Evolutionary conservation across 352 stramenopile genomes (phyloP).

Genomic region (Pythium phragmitis): DNA sequence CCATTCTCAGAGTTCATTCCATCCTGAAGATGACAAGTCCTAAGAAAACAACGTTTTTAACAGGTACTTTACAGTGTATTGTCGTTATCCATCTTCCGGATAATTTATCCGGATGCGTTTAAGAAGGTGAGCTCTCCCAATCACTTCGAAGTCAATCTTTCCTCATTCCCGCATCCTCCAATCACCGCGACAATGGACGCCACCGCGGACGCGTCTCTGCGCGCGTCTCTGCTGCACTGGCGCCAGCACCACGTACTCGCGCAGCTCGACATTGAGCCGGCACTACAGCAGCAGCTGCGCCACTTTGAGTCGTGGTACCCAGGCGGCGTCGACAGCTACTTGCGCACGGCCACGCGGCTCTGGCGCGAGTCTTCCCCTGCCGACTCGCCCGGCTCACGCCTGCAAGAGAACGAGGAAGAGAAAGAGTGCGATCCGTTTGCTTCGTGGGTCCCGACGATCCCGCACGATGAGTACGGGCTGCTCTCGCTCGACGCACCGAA

Average conservation of each 20-base stretch:
- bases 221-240: conserved; percentile 29
- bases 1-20: neutral
- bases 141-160: neutral
- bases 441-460: conserved; percentile 49
- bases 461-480: conserved; percentile 27
- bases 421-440: conserved; percentile 13
- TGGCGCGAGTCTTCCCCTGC: conserved; percentile 22
- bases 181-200: neutral
- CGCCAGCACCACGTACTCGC: conserved; percentile 44
- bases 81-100: neutral
- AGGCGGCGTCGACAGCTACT: conserved; percentile 54
- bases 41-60: neutral
- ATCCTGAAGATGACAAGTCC: neutral
- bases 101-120: conserved; percentile 1
- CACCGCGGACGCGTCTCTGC: conserved; percentile 8
- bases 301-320: conserved; percentile 72
- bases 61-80: neutral
- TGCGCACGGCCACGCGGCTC: conserved; percentile 47
- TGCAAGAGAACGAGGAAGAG: neutral
- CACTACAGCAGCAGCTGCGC: conserved; percentile 43
- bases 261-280: conserved; percentile 20
- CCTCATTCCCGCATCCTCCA: neutral
- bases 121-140: neutral
- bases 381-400: neutral
- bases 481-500: conserved; percentile 35